A percentile compares a stretch with the other conserved stretches of the same genome.
Evolutionary conservation across 148 eudicot species (phyloP).

Genomic region (Camellia japonica): DNA sequence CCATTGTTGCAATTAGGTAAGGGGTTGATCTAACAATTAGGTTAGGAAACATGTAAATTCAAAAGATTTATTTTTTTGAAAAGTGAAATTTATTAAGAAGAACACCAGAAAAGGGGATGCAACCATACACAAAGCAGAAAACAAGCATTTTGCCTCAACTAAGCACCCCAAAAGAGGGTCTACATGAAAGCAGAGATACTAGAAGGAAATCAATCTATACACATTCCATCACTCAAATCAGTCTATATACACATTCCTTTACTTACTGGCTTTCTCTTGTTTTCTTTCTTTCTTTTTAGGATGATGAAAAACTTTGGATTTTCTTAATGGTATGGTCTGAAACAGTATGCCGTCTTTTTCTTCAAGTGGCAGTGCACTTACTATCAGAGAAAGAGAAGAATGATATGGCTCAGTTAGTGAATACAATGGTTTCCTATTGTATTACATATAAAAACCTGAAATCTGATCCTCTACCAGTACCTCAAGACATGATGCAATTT

Average conservation of each 20-base stretch:
- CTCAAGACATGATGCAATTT: conserved; percentile 38
- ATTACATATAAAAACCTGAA: conserved; percentile 65
- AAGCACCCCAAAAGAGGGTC: too few relatives aligned
- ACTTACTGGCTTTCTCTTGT: not conserved
- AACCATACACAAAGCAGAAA: too few relatives aligned
- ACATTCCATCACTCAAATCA: not conserved
- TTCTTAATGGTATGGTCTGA: not conserved
- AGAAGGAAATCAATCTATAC: too few relatives aligned
- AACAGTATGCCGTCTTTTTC: conserved; percentile 15
- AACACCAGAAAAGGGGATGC: too few relatives aligned
- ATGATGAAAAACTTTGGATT: not conserved
- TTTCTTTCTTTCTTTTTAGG: not conserved
- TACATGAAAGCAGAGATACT: too few relatives aligned
- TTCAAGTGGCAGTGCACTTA: conserved; percentile 82
- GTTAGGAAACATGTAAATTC: not conserved
- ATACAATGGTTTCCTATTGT: conserved; percentile 77
- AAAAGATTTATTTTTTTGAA: too few relatives aligned
- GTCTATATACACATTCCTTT: not conserved
- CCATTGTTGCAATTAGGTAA: not conserved
- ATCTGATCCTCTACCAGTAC: conserved; percentile 41
- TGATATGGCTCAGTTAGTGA: conserved; percentile 60
- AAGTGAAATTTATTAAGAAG: too few relatives aligned
- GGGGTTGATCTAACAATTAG: not conserved
- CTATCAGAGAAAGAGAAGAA: conserved; percentile 73
- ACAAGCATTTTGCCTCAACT: too few relatives aligned